Conservation (phyloP, 345 rosid species). For the Eucalyptus pumila region DNA sequence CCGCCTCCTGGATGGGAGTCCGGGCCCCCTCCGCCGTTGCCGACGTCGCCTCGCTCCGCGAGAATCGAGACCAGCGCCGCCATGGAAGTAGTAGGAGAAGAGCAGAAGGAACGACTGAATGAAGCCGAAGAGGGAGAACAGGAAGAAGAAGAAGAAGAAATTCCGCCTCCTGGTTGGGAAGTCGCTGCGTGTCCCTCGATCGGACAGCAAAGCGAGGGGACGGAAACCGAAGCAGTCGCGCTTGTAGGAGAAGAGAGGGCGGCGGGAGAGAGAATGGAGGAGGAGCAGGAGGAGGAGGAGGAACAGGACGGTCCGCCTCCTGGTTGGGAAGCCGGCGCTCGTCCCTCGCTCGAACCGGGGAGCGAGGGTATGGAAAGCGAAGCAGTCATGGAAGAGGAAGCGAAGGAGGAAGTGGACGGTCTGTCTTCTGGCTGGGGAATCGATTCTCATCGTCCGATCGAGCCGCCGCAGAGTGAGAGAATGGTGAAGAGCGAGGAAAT, state of each 20-base stretch:
- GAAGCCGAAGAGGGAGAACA: not conserved
- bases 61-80: not conserved
- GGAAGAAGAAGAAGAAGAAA: not conserved
- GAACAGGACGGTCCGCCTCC: conserved; percentile 1
- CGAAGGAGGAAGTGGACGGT: not conserved
- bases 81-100: not conserved
- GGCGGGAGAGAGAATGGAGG: not conserved
- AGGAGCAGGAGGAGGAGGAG: not conserved
- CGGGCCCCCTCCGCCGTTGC: not conserved
- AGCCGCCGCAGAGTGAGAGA: not conserved
- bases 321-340: not conserved
- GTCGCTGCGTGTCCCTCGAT: not conserved
- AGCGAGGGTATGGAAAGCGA: not conserved
- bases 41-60: not conserved
- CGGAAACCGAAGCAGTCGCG: not conserved
- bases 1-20: not conserved
- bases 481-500: not conserved
- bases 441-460: not conserved
- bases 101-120: not conserved
- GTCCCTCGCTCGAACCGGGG: not conserved
- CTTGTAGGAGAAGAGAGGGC: not conserved
- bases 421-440: not conserved
- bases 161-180: not conserved
- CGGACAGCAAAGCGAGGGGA: not conserved
- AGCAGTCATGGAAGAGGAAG: not conserved